phyloP scores from a whole-genome alignment of 164 flowering plant genomes.

The Vitis rotundifolia region DNA sequence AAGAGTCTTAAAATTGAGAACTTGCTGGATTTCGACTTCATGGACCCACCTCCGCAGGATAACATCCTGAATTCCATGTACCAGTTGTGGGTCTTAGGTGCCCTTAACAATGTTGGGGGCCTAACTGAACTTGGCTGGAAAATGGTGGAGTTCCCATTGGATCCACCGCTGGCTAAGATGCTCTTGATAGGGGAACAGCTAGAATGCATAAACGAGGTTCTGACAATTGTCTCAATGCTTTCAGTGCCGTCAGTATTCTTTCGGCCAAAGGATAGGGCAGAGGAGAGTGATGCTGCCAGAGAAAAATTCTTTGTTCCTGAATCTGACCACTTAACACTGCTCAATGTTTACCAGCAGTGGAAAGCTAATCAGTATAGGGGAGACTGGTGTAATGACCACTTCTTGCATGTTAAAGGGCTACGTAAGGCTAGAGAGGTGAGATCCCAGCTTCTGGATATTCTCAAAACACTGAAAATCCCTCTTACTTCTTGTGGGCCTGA shows the following conservation, averaged over 20 bases:
- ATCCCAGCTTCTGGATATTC: slow-evolving; percentile 81
- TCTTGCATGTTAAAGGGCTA: slow-evolving; percentile 79
- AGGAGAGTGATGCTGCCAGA: slow-evolving; percentile 92
- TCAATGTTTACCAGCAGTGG: slow-evolving; percentile 90
- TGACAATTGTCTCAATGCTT: slow-evolving; percentile 92
- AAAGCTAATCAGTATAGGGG: slow-evolving; percentile 71
- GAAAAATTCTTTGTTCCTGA: slow-evolving; percentile 89
- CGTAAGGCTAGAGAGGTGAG: slow-evolving; percentile 90
- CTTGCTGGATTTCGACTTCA: slow-evolving; percentile 87
- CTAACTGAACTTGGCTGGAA: slow-evolving; percentile 88
- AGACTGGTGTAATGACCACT: slow-evolving; percentile 94
- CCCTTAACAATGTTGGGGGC: slow-evolving; percentile 73
- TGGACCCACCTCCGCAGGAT: slow-evolving; percentile 99
- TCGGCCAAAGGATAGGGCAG: slow-evolving; percentile 84
- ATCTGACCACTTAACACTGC: slow-evolving; percentile 87
- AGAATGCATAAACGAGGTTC: slow-evolving; percentile 72
- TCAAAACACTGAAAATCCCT: slow-evolving; percentile 69
- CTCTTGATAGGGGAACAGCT: slow-evolving; percentile 77
- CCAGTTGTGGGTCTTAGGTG: slow-evolving; percentile 92
- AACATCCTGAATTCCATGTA: slow-evolving; percentile 93
- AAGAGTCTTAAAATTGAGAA: slow-evolving; percentile 83
- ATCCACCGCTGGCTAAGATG: slow-evolving; percentile 97
- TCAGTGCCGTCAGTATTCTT: slow-evolving; percentile 96
- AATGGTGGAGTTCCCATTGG: slow-evolving; percentile 95
- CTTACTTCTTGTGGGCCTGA: slow-evolving; percentile 69